Conservation (phyloP, 2,329 filamentous ascomycete species). For the Fusarium chuoi region DNA sequence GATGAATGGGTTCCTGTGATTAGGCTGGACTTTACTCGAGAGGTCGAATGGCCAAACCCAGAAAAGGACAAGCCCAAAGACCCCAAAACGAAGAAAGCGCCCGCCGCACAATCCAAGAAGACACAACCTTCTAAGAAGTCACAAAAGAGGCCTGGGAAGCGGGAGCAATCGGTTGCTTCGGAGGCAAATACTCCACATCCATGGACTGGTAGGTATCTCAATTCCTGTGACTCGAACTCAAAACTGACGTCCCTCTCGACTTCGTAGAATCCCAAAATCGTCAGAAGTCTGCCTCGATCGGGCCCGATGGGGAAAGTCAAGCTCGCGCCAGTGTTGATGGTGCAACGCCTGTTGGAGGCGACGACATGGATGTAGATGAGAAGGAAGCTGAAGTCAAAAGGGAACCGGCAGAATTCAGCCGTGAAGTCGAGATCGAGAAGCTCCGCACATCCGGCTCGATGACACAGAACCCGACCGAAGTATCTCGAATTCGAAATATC, state of each 20-base stretch:
- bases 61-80: constrained; percentile 86
- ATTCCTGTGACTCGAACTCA: not conserved
- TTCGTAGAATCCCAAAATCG: constrained; percentile 60
- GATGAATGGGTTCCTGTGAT: constrained; percentile 88
- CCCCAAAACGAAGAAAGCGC: constrained; percentile 76
- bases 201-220: constrained; percentile 54
- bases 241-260: constrained; percentile 47
- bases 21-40: constrained; percentile 85
- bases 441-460: constrained; percentile 94
- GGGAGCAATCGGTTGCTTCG: constrained; percentile 65
- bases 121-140: constrained; percentile 66
- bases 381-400: constrained; percentile 57
- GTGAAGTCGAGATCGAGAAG: constrained; percentile 96
- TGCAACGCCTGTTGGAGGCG: constrained; percentile 56
- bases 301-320: constrained; percentile 58
- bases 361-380: constrained; percentile 68
- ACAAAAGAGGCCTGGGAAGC: constrained; percentile 65
- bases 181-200: constrained; percentile 65
- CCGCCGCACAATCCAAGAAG: constrained; percentile 67
- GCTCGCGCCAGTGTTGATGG: constrained; percentile 56
- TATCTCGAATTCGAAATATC: constrained; percentile 94
- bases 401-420: constrained; percentile 70
- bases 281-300: constrained; percentile 56
- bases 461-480: constrained; percentile 98
- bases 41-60: constrained; percentile 95